Evolutionary conservation across 1,284 basidiomycete genomes (phyloP), one percentile per base, ranked within the genome.

Genomic region (Pseudozyma sp.): DNA sequence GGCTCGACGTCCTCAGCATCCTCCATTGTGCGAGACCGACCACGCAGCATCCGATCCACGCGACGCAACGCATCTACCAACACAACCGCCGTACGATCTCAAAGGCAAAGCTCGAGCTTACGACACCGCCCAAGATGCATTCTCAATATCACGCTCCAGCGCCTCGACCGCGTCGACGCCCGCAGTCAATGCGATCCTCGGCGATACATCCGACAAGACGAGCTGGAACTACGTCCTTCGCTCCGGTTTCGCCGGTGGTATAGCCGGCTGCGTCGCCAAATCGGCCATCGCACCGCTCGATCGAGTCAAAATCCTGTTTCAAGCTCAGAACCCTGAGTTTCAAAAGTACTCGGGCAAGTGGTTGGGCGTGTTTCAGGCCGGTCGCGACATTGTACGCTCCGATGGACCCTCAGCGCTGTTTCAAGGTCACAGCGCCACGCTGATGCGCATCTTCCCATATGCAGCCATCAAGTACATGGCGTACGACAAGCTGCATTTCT

Each of bases 401-500:
- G 87, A 87, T 51, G 97, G 97, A 2, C 70, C 90, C 9, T 86
- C 90, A 53, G 96, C 94, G 0, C 87, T 99, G 46, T 90, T 97
- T 68, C 95, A 97, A 87, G 97, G 97, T 2, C 96, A 99, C 85
- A 94, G 93, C 29, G 93, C 94, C 30, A 98, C 96, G 5, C 87
- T 90, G 45, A 76, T 89, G 45, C 83, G 89, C 39, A 88, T 89
- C 61, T 97, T 98, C 84, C 96, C 97, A 0, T 97, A 99, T 84
- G 97, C 97, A 42, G 94, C 92, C 53, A 92, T 99, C 85, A 98
- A 97, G 86, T 99, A 95, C 83, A 95, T 98, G 91, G 90, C 93
- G 3, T 99, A 99, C 84, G 95, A 98, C 85, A 90, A 92, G 84
- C 86, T 92, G 57, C 92, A 92, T 86, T 86, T 89, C 86, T 80